A percentile compares a stretch with the other conserved stretches of the same genome.
Evolutionary conservation across 352 stramenopile genomes (phyloP).

Genomic region (Globisporangium irregulare): DNA sequence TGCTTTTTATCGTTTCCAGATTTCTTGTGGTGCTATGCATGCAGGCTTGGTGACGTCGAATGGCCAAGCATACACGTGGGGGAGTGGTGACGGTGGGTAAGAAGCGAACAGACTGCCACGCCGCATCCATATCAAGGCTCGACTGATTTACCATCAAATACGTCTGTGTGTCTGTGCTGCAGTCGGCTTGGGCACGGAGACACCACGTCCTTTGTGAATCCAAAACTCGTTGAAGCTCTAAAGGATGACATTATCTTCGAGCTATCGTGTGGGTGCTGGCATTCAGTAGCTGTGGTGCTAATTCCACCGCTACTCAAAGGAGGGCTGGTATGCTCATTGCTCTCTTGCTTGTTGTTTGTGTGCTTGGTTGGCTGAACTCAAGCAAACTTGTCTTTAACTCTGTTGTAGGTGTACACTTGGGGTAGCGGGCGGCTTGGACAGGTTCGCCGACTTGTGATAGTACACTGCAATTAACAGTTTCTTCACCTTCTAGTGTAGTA

Average conservation of each 20-base stretch:
- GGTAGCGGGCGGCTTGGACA: conserved; percentile 92
- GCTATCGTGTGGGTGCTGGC: conserved; percentile 82
- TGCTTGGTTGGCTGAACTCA: background rate
- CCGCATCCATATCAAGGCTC: background rate
- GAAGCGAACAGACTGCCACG: conserved; percentile 4
- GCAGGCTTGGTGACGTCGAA: conserved; percentile 70
- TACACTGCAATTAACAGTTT: background rate
- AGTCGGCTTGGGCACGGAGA: conserved; percentile 78
- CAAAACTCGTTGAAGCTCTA: conserved; percentile 68
- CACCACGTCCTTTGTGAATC: conserved; percentile 63
- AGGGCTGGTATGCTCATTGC: conserved; percentile 42
- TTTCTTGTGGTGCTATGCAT: conserved; percentile 78
- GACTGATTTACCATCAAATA: background rate
- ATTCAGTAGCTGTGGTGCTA: conserved; percentile 85
- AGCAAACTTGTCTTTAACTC: background rate
- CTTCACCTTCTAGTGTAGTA: background rate
- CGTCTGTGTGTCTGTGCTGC: background rate
- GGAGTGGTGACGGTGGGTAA: conserved; percentile 81
- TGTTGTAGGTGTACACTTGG: conserved; percentile 84
- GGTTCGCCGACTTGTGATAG: conserved; percentile 25
- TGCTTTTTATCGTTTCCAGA: conserved; percentile 26
- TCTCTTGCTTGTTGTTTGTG: background rate
- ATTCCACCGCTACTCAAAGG: conserved; percentile 84
- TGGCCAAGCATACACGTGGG: conserved; percentile 78
- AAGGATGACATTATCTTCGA: conserved; percentile 79